Evolutionary conservation across 108 stramenopile species (phyloP), one percentile per base, ranked within the genome.

Genomic region (Stephanodiscus triporus): DNA sequence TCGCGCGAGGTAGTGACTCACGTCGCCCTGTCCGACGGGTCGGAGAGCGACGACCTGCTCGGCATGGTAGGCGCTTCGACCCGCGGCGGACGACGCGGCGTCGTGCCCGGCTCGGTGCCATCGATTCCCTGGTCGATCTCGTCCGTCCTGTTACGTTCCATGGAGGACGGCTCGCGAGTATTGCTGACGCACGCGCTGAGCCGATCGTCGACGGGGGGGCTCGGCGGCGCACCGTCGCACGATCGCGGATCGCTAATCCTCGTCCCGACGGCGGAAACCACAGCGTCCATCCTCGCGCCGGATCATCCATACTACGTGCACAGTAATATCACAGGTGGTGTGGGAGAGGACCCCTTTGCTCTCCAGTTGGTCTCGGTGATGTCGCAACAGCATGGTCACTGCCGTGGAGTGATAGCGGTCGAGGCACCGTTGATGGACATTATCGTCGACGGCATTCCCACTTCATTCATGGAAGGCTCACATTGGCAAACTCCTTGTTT

Each of bases 401-500:
- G 54, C 23, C 47, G 68, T 57, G 67, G 79, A 36, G 27, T 80
- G 45, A 74, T 74, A 55, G 79, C 68, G n/a, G 55, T 80, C 13
- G 72, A 64, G 24, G 67, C 79, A 2, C 73, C 73, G 53, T 34
- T 80, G 48, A 34, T 58, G 14, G 79, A 80, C 57, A 80, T 80
- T 13, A 59, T 74, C 43, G 63, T 80, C 19, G 79, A 80, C 37
- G 79, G 79, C 5, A 38, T 73, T 4, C 40, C 23, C 43, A 42
- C 68, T 20, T 74, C 73, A 14, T 74, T 80, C 34, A 58, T 72
- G 26, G 79, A 80, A 57, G 79, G 79, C 8, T 37, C 48, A 0
- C 68, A 74, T 73, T 73, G 79, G 79, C 68, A 80, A 53, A 58
- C 48, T 0, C 65, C 66, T 23, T 34, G 14, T 63, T 22, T 68